phyloP scores from a whole-genome alignment of 257 asterid species.

The Petunia secreta region DNA sequence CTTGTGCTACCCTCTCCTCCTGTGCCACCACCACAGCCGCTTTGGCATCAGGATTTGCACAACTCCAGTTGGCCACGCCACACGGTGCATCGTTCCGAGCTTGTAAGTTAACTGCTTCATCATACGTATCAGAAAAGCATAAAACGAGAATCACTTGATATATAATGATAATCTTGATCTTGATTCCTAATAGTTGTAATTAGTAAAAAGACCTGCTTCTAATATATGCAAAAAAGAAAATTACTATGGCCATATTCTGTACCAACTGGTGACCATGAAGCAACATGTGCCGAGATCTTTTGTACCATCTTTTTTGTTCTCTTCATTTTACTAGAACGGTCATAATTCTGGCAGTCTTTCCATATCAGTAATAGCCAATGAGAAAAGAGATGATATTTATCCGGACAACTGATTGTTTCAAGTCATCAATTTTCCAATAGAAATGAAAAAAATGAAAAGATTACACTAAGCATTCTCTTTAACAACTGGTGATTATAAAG shows the following conservation, averaged over 20 bases:
- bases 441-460: background rate
- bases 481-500: constrained; percentile 3
- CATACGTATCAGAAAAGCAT: background rate
- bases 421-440: background rate
- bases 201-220: background rate
- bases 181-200: background rate
- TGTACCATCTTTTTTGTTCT: background rate
- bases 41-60: constrained; percentile 84
- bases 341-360: background rate
- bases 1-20: constrained; percentile 79
- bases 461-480: background rate
- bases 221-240: background rate
- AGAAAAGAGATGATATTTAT: constrained; percentile 3
- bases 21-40: constrained; percentile 87
- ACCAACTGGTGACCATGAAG: background rate
- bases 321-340: background rate
- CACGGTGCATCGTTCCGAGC: constrained; percentile 78
- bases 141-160: background rate
- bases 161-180: background rate
- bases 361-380: constrained; percentile 1
- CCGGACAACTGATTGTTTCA: background rate
- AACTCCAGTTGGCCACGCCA: constrained; percentile 88
- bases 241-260: background rate
- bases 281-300: background rate
- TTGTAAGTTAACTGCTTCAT: constrained; percentile 50